Evolutionary conservation across 116 monocot species (phyloP), one percentile per base, ranked within the genome.

Genomic region (Phalaenopsis hybrid): DNA sequence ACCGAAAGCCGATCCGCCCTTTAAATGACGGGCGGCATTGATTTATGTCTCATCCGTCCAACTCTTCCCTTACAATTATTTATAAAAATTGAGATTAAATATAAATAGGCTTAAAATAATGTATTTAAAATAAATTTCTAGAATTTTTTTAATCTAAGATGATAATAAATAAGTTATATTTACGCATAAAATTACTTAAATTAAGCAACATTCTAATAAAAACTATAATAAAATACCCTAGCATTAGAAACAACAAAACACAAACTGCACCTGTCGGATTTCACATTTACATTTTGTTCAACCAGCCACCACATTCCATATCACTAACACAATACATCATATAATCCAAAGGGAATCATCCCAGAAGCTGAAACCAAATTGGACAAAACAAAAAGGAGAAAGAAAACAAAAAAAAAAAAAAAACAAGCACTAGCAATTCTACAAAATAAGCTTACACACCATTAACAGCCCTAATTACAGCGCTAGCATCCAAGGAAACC

Each of bases 391-490:
- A 28, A 67, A 28, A 67, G 2, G 10, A 28, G 15, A 7, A 28
- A 67, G 13, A 9, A 9, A 13, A 37, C 5, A 70, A 9, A 69
- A 33, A n/a, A n/a, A n/a, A n/a, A n/a, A n/a, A n/a, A n/a, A 9
- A 69, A 12, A 69, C 28, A 28, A 69, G 31, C 23, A 31, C 69
- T 11, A 10, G 61, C 67, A 67, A 67, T 65, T 65, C 65, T 65
- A 65, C 8, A 65, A 23, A 70, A 70, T 33, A 70, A 70, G 4
- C 1, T 37, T 75, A 13, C 20, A 45, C 23, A 20, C 75, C 43
- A 46, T 16, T 1, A 46, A 21, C 9, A 46, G 46, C 3, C 75
- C 44, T 75, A 57, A 93, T 5, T 41, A 99, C 75, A 57, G 8
- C 6, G 46, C 18, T 31, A 73, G 15, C 37, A 73, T 73, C 72